A percentile compares a stretch with the other conserved stretches of the same genome.
Evolutionary conservation across 139 green algal species (phyloP).

Genomic region (Volvox reticuliferus): DNA sequence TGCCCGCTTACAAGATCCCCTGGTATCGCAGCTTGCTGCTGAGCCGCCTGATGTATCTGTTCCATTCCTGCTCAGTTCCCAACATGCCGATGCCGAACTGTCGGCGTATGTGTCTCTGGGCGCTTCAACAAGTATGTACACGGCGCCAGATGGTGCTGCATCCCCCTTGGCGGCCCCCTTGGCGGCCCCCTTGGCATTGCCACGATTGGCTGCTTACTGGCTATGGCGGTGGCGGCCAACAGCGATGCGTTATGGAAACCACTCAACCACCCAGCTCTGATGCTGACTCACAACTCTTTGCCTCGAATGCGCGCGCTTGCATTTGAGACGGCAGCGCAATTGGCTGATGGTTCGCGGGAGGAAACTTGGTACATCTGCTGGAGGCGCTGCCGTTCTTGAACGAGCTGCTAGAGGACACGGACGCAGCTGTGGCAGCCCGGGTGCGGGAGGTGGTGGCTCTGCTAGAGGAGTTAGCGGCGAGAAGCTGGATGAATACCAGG

Average conservation of each 20-base stretch:
- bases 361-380: constrained; percentile 86
- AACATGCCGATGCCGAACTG: constrained; percentile 46
- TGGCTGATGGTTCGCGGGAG: constrained; percentile 81
- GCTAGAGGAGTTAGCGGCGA: constrained; percentile 91
- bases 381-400: constrained; percentile 92
- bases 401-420: constrained; percentile 93
- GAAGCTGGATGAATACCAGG: constrained; percentile 85
- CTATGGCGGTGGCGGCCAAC: constrained; percentile 82
- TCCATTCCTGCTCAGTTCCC: background rate
- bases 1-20: constrained; percentile 70
- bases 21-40: constrained; percentile 66
- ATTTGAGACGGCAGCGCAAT: constrained; percentile 61
- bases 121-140: constrained; percentile 9
- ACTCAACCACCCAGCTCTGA: constrained; percentile 82
- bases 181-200: constrained; percentile 55
- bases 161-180: too few relatives aligned
- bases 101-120: constrained; percentile 37
- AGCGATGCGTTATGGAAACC: constrained; percentile 88
- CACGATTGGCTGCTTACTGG: constrained; percentile 66
- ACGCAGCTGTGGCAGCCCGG: constrained; percentile 73
- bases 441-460: constrained; percentile 72
- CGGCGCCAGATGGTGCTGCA: constrained; percentile 1
- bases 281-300: constrained; percentile 49
- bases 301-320: constrained; percentile 48
- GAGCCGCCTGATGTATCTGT: constrained; percentile 43